Evolutionary conservation across 2,329 filamentous ascomycete species (phyloP).

Genomic region (Cladophialophora exuberans): DNA sequence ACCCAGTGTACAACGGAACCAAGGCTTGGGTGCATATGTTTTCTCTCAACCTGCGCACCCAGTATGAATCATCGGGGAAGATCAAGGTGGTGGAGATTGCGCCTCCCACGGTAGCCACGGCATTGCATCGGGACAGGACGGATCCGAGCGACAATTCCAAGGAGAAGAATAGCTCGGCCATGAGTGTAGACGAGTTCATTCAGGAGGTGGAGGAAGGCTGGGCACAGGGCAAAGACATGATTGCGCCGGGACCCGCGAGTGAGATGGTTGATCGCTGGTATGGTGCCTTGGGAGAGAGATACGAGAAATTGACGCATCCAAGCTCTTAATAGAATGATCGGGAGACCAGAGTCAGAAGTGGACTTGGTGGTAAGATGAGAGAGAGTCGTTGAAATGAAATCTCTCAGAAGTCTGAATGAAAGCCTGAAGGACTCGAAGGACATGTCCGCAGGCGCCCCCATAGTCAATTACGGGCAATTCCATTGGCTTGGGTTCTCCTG

Average conservation of each 20-base stretch:
- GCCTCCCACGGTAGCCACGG: slow-evolving; percentile 58
- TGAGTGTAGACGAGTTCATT: slow-evolving; percentile 61
- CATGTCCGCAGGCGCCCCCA: no score
- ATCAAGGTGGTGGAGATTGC: slow-evolving; percentile 60
- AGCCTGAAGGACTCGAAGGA: no score
- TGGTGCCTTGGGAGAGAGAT: slow-evolving; percentile 42
- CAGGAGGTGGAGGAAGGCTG: slow-evolving; percentile 49
- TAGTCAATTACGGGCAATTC: no score
- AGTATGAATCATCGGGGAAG: slow-evolving; percentile 46
- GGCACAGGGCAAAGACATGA: slow-evolving; percentile 53
- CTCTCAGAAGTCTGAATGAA: no score
- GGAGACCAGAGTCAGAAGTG: no score
- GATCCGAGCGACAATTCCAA: slow-evolving; percentile 65
- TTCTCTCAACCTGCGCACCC: slow-evolving; percentile 58
- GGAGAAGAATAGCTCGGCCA: slow-evolving; percentile 50
- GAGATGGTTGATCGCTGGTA: slow-evolving; percentile 52
- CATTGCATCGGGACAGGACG: slow-evolving; percentile 59
- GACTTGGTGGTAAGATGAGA: background rate
- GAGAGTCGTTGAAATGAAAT: no score
- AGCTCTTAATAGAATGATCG: slow-evolving; percentile 17
- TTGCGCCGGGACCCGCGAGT: slow-evolving; percentile 51
- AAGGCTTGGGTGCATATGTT: slow-evolving; percentile 64
- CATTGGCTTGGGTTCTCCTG: no score
- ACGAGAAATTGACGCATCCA: slow-evolving; percentile 23
- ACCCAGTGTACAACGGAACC: slow-evolving; percentile 63